Conservation (phyloP, 805 yeast genomes). For the Saturnispora quitensis region DNA sequence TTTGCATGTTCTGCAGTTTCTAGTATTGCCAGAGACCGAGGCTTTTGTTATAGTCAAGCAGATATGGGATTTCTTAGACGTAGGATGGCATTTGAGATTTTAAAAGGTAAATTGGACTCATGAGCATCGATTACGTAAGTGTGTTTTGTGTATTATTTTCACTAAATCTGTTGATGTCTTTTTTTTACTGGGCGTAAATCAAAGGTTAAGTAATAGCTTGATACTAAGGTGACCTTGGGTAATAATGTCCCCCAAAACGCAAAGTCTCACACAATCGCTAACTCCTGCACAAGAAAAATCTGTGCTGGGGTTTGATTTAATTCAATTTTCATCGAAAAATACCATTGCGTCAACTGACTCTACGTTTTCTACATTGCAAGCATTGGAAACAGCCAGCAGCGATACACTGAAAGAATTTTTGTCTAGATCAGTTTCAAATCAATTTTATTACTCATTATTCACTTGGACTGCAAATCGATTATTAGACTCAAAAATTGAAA, state of each 20-base stretch:
- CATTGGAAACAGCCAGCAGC: neutral
- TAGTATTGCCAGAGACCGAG: constrained; percentile 42
- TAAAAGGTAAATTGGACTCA: constrained; percentile 15
- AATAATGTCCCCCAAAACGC: neutral
- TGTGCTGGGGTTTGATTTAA: constrained; percentile 8
- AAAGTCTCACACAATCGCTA: constrained; percentile 1
- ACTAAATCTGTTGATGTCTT: neutral
- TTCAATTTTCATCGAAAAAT: neutral
- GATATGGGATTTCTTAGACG: constrained; percentile 65
- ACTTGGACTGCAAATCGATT: neutral
- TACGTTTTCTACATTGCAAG: constrained; percentile 4
- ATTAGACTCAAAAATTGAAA: neutral
- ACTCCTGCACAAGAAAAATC: constrained; percentile 12
- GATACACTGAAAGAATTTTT: neutral
- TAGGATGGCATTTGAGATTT: constrained; percentile 57
- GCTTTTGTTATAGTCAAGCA: constrained; percentile 47
- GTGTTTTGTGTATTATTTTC: neutral
- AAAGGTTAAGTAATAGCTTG: neutral
- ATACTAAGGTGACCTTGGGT: neutral
- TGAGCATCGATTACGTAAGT: constrained; percentile 1
- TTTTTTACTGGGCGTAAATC: neutral
- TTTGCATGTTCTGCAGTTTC: constrained; percentile 76
- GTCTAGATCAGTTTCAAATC: neutral
- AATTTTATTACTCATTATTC: constrained; percentile 7
- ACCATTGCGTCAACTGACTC: constrained; percentile 5